Conservation (phyloP, 2,329 filamentous ascomycete species). For the Aspergillus candidus region DNA sequence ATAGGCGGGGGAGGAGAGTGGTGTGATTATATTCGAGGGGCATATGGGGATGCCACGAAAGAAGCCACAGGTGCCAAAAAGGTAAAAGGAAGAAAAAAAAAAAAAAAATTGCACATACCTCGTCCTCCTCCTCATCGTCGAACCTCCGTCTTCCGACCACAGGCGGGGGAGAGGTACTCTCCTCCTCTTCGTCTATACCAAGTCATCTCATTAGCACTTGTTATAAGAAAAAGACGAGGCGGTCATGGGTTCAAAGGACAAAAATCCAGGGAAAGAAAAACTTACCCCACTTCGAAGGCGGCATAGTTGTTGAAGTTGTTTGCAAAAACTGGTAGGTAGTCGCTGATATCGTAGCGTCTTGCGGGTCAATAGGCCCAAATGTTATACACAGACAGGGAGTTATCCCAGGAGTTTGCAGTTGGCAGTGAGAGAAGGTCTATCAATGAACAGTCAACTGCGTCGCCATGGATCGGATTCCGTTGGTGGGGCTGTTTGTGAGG, state of each 20-base stretch:
- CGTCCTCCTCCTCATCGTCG: constrained; percentile 84
- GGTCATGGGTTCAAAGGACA: not conserved
- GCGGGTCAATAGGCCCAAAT: not conserved
- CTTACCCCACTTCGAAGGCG: constrained; percentile 47
- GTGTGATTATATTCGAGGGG: not conserved
- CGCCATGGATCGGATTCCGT: constrained; percentile 5
- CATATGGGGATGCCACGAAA: not conserved
- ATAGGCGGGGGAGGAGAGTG: not conserved
- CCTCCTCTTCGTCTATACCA: constrained; percentile 46
- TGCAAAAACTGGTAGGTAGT: too few relatives aligned
- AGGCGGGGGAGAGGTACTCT: constrained; percentile 43
- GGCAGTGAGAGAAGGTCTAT: not conserved
- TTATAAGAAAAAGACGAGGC: not conserved
- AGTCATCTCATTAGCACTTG: constrained; percentile 5
- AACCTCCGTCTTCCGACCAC: constrained; percentile 62
- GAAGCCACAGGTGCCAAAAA: not conserved
- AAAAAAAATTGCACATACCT: constrained; percentile 51
- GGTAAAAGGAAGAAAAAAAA: not conserved
- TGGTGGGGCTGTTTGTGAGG: constrained; percentile 14
- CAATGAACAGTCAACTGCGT: constrained; percentile 3
- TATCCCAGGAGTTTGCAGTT: constrained; percentile 1
- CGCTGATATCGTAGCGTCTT: not conserved
- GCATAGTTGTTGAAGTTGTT: constrained; percentile 27
- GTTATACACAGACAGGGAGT: not conserved
- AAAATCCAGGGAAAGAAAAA: constrained; percentile 9